Base-by-base conservation (phyloP, 2,329 filamentous ascomycete species). In the Nemania serpens region DNA sequence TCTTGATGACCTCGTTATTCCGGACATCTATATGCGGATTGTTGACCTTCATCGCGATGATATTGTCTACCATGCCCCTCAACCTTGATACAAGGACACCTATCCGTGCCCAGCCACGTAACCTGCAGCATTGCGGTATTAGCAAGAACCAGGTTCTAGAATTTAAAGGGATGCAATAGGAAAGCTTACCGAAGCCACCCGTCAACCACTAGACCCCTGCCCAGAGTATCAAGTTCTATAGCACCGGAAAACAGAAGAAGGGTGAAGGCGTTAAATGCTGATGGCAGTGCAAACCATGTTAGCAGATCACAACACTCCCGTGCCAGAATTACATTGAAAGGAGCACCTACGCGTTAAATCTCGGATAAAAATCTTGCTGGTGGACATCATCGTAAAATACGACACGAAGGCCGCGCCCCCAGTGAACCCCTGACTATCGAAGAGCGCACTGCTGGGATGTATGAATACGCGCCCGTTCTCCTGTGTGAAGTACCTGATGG, bases 81-180 rank as follows among this genome's bases (percentile, higher is more conserved):
- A 99, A 76, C 64, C 94, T 82, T 47, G 89, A 91, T 2, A 97
- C 89, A 67, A 99, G 76, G 12, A 98, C 94, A 33, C 94, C 95
- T 65, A 99, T 95, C 48, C 95, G 85, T 1, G 95, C 94, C 95
- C 95, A 99, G 0, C 95, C 95, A 22, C 92, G 84, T 34, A 99
- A 78, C 37, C 71, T 75, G 36, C 11, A 25, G 7, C 11, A 4
- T 5, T 47, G 25, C 17, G 15, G 48, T 3, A 41, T 59, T 22
- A 46, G 47, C 2, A 50, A 39, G n/a, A 41, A 20, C 17, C 7
- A n/a, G 33, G 48, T 11, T 37, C 5, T 3, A 17, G 37, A 25
- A 20, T 3, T 4, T 17, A 34, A 29, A 15, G 37, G 6, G 18
- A 34, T 43, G 12, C 1, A 25, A 55, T 17, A 10, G 18, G 29